Evolutionary conservation across 179 eudicot species (phyloP).

Genomic region (Beta macrorhiza): DNA sequence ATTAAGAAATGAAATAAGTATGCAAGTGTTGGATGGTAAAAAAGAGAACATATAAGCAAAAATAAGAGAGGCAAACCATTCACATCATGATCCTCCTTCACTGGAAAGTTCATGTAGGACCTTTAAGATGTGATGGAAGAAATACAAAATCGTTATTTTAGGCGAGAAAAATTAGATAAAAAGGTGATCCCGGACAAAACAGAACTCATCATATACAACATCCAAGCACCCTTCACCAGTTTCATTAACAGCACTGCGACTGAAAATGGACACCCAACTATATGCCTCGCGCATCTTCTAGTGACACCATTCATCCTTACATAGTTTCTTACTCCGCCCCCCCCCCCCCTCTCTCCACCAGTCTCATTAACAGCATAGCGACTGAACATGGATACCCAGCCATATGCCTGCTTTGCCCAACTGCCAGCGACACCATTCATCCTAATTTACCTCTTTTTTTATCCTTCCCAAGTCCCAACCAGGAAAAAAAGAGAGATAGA

Average conservation of each 20-base stretch:
- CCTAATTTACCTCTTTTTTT: not conserved
- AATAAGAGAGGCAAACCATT: not conserved
- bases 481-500: not conserved
- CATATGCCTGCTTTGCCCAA: not conserved
- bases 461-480: not conserved
- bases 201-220: not conserved
- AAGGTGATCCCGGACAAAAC: not conserved
- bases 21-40: too few species aligned
- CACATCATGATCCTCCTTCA: not conserved
- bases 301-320: too few species aligned
- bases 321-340: too few species aligned
- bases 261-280: not conserved
- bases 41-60: too few species aligned
- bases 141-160: not conserved
- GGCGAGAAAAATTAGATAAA: not conserved
- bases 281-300: too few species aligned
- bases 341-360: not conserved
- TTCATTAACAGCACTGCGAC: not conserved
- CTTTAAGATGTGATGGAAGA: not conserved
- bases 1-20: too few species aligned
- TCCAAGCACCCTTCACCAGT: not conserved
- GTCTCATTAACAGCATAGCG: not conserved
- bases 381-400: not conserved
- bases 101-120: not conserved
- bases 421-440: not conserved